phyloP scores from a whole-genome alignment of 352 stramenopile species.

The Halophytophthora polymorphica region DNA sequence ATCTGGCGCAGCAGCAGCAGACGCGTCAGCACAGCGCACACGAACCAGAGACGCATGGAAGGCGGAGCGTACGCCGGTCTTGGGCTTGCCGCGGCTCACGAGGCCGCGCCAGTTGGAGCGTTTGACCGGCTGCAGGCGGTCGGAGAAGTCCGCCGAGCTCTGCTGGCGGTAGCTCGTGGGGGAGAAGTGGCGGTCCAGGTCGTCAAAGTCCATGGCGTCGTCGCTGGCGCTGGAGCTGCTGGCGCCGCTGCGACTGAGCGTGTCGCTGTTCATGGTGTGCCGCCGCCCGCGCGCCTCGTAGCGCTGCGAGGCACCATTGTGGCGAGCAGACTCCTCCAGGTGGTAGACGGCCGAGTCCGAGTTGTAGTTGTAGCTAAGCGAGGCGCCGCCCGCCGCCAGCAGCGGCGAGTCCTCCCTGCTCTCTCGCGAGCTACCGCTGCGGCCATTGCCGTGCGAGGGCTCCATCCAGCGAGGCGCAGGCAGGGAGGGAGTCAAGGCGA shows the following conservation, averaged over 20 bases:
- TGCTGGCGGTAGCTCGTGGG: conserved; percentile 36
- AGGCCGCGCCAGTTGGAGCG: conserved; percentile 60
- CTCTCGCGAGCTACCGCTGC: conserved; percentile 15
- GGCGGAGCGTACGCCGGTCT: conserved; percentile 22
- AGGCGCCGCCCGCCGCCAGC: conserved; percentile 38
- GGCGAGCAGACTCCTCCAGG: conserved; percentile 30
- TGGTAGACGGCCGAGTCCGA: conserved; percentile 81
- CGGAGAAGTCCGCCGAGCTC: too few relatives aligned
- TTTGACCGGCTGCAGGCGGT: conserved; percentile 37
- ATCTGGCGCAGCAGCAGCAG: conserved; percentile 8
- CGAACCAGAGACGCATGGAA: background rate
- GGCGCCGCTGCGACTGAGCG: too few relatives aligned
- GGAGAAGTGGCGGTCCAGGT: conserved; percentile 42
- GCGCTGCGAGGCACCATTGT: conserved; percentile 10
- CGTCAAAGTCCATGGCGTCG: conserved; percentile 30
- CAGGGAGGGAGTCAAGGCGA: too few relatives aligned
- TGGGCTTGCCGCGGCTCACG: conserved; percentile 45
- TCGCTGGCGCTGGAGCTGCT: too few relatives aligned
- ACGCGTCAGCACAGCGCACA: conserved; percentile 4
- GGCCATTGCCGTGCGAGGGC: too few relatives aligned
- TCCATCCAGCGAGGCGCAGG: too few relatives aligned
- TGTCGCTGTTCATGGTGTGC: conserved; percentile 18
- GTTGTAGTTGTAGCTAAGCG: conserved; percentile 85
- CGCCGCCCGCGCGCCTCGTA: conserved; percentile 8
- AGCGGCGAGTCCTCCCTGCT: conserved; percentile 42